Percentiles rank a stretch among this genome's conserved stretches.
Evolutionary conservation across 805 yeast genomes (phyloP).

Genomic region (Saccharomycopsis schoenii): DNA sequence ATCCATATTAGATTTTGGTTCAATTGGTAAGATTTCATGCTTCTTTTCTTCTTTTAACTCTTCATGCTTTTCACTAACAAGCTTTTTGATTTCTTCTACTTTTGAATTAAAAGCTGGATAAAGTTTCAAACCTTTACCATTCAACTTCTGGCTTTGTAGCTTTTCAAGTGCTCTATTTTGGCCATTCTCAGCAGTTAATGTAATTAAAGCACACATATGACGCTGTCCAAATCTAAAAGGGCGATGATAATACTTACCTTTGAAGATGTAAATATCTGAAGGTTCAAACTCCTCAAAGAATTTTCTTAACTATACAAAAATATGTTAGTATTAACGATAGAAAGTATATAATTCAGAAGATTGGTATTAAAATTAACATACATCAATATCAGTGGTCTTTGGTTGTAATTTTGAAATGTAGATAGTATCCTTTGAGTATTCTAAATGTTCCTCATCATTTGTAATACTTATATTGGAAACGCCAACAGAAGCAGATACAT

Average conservation of each 20-base stretch:
- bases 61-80: constrained; percentile 21
- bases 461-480: background rate
- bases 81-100: constrained; percentile 34
- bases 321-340: background rate
- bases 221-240: constrained; percentile 27
- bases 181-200: constrained; percentile 33
- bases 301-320: constrained; percentile 26
- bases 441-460: background rate
- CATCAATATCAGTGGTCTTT: constrained; percentile 33
- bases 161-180: constrained; percentile 34
- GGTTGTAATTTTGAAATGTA: constrained; percentile 34
- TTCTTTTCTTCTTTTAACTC: background rate
- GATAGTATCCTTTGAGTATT: constrained; percentile 35
- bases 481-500: background rate
- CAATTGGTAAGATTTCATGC: background rate
- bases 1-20: background rate
- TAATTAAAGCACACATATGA: constrained; percentile 42
- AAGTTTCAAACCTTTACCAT: constrained; percentile 29
- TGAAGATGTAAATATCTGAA: constrained; percentile 37
- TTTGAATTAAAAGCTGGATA: constrained; percentile 34
- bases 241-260: constrained; percentile 26
- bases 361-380: background rate
- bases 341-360: background rate
- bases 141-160: constrained; percentile 29
- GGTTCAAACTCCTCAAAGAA: constrained; percentile 38